Conservation (phyloP, 2,329 filamentous ascomycete genomes). For the Neopestalotiopsis clavispora region DNA sequence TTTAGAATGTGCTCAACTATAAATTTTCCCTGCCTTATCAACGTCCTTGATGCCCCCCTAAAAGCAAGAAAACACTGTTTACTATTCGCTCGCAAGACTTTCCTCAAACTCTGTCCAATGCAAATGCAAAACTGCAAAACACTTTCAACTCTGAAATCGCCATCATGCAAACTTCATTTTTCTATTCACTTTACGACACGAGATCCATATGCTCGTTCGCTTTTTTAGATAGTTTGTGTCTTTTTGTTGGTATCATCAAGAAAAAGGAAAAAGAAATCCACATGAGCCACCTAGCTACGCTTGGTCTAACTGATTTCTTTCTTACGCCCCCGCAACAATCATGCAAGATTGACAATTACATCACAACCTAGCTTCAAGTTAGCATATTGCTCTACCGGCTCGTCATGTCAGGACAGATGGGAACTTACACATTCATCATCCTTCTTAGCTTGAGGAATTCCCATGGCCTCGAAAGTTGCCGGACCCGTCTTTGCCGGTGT, state of each 20-base stretch:
- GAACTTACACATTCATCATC: constrained; percentile 87
- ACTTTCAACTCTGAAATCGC: background rate
- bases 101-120: background rate
- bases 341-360: constrained; percentile 8
- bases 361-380: constrained; percentile 11
- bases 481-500: constrained; percentile 71
- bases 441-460: constrained; percentile 81
- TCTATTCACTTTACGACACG: background rate
- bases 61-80: background rate
- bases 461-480: constrained; percentile 98
- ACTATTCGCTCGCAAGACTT: background rate
- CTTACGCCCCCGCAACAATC: background rate
- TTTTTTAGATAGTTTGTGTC: background rate
- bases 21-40: background rate
- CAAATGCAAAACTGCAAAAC: background rate
- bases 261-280: background rate
- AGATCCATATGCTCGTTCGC: background rate
- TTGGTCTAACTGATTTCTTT: background rate
- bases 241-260: constrained; percentile 9
- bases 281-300: background rate
- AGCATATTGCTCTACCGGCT: background rate
- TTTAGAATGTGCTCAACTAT: background rate
- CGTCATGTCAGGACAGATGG: too few relatives aligned
- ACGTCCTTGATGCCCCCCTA: background rate
- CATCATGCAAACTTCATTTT: background rate